These are phyloP conservation scores for Ophiobolus disseminans DNA, from an alignment of 2,329 filamentous ascomycete genomes.

Conservation along the genomic window DNA sequence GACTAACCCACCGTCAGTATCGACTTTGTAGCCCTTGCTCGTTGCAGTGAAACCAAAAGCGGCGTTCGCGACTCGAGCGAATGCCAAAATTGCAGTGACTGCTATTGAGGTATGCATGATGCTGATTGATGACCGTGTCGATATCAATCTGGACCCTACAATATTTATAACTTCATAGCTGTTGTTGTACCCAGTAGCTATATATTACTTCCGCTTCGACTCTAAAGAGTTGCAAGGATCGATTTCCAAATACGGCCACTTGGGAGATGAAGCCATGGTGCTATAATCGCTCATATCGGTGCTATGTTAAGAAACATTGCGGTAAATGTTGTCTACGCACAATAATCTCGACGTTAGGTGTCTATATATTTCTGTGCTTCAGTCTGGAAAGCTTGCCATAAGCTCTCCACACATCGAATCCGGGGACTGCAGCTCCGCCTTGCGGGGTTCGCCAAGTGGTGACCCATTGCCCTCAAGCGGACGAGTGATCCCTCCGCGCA, in stretches of 20 bases:
- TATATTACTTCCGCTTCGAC: no score
- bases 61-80: constrained; percentile 15
- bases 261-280: no score
- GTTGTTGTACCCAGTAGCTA: neutral
- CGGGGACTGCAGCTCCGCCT: neutral
- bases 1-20: constrained; percentile 27
- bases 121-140: neutral
- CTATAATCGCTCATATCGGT: no score
- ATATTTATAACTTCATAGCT: neutral
- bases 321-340: no score
- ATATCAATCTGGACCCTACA: neutral
- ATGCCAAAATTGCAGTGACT: constrained; percentile 6
- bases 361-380: no score
- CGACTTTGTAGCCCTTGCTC: constrained; percentile 22
- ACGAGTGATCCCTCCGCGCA: no score
- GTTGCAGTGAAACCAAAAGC: constrained; percentile 29
- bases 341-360: no score
- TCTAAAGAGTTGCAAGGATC: no score
- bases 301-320: no score
- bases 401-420: neutral
- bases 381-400: neutral
- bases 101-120: constrained; percentile 9
- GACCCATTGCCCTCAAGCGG: no score
- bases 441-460: neutral
- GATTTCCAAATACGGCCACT: no score